Conservation (phyloP, 257 asterid genomes). For the Rubia yunnanensis region DNA sequence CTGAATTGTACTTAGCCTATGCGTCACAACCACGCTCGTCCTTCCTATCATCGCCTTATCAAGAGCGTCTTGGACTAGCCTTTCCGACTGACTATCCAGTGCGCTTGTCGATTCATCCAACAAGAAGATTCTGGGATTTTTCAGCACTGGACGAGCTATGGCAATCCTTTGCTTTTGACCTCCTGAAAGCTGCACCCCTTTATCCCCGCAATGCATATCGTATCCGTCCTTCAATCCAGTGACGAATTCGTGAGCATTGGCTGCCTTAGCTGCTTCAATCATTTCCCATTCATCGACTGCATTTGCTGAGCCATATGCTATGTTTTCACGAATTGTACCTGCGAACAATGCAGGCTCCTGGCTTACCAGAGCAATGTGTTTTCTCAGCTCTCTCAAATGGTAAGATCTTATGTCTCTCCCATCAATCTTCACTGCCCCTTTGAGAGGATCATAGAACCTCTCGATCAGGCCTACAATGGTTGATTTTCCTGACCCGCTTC, state of each 20-base stretch:
- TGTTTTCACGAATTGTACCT: constrained; percentile 55
- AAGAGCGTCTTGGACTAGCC: too few species aligned
- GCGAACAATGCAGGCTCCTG: constrained; percentile 76
- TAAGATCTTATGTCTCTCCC: constrained; percentile 57
- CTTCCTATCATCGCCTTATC: too few species aligned
- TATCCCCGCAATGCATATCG: too few species aligned
- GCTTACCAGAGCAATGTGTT: constrained; percentile 72
- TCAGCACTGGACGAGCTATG: too few species aligned
- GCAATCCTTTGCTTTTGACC: too few species aligned
- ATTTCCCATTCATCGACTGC: constrained; percentile 45
- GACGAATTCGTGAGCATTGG: constrained; percentile 55
- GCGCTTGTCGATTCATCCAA: too few species aligned
- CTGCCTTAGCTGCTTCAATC: constrained; percentile 62
- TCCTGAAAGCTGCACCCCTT: too few species aligned
- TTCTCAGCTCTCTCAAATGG: constrained; percentile 48
- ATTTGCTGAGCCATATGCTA: constrained; percentile 43
- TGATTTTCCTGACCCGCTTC: constrained; percentile 91
- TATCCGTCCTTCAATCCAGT: too few species aligned
- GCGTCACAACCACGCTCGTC: too few species aligned
- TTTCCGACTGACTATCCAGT: too few species aligned
- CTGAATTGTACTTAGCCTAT: too few species aligned
- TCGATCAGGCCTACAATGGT: constrained; percentile 64
- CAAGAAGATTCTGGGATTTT: too few species aligned
- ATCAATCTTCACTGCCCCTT: constrained; percentile 58
- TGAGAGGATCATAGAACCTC: constrained; percentile 62